These are phyloP conservation scores for Hymenochaete sp. DNA, from an alignment of 1,284 basidiomycete species.

Conservation along the genomic window DNA sequence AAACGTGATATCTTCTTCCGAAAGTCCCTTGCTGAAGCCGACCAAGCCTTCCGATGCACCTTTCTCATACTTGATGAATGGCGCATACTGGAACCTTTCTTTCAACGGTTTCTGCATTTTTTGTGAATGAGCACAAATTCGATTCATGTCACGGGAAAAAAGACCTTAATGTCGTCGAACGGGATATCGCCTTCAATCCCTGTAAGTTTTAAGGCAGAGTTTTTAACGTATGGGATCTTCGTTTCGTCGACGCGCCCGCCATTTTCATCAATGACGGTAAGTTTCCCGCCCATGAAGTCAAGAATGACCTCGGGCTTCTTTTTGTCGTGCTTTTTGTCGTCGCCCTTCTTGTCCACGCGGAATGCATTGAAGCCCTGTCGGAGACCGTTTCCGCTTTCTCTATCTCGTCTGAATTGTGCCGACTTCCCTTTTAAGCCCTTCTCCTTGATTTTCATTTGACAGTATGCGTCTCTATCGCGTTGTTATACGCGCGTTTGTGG, in stretches of 20 bases:
- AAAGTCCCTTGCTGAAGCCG: slow-evolving; percentile 50
- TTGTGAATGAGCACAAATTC: not conserved
- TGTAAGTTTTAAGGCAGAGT: slow-evolving; percentile 69
- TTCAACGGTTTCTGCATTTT: slow-evolving; percentile 55
- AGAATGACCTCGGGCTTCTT: slow-evolving; percentile 53
- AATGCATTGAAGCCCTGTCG: slow-evolving; percentile 83
- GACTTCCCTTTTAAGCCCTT: slow-evolving; percentile 75
- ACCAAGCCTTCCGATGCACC: slow-evolving; percentile 42
- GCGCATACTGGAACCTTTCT: slow-evolving; percentile 67
- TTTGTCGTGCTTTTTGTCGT: slow-evolving; percentile 27
- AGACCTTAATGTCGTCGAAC: slow-evolving; percentile 65
- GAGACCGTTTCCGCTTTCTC: slow-evolving; percentile 41
- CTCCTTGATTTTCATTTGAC: slow-evolving; percentile 96
- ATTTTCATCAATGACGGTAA: slow-evolving; percentile 56
- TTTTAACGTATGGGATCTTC: slow-evolving; percentile 63
- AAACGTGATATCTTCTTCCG: slow-evolving; percentile 56
- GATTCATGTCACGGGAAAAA: not conserved
- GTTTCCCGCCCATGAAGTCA: slow-evolving; percentile 59
- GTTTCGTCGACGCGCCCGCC: slow-evolving; percentile 63
- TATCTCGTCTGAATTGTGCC: slow-evolving; percentile 36
- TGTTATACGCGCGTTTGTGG: not conserved
- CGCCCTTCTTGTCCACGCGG: slow-evolving; percentile 48
- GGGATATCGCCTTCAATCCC: slow-evolving; percentile 59
- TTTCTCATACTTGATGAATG: slow-evolving; percentile 61
- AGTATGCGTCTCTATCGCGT: slow-evolving; percentile 68